Base-by-base conservation (phyloP, 2,329 filamentous ascomycete species). In the Cladophialophora psammophila region DNA sequence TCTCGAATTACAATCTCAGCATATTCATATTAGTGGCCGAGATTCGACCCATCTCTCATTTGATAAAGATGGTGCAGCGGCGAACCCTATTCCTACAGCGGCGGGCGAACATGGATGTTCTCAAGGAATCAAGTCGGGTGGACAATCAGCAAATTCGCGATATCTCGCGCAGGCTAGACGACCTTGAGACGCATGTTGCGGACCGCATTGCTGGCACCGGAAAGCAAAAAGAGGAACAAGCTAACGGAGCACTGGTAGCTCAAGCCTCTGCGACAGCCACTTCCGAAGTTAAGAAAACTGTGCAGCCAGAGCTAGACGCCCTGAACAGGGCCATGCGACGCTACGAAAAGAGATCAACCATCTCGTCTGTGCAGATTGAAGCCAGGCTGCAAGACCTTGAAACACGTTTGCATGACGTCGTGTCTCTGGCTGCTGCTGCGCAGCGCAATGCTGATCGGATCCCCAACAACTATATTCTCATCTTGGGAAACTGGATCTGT, bases 1-100 rank as follows among this genome's bases (percentile, higher is more conserved):
- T 98, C 6, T 96, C 93, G 4, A 92, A 97, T 78, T 96, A 94
- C 80, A 97, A 97, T 77, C 84, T 98, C 63, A 93, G 90, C 12
- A 92, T 98, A 60, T 98, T 97, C 78, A 83, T 97, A 2, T 85
- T 97, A 18, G 92, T 91, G 0, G 91, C 94, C 3, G 94, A 98
- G 79, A 83, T 97, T 34, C 89, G 92, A 2, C 94, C 94, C 0
- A 81, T 93, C 57, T 88, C 91, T 1, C 94, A 97, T 75, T 80
- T 96, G 32, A 87, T 97, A 69, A 92, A 90, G 75, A 86, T 97
- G 74, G 85, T 96, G 3, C 90, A 93, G 74, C 86, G 88, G 13
- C 87, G 92, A 38, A 97, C 93, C 2, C 81, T 96, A 8, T 89
- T 94, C 74, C 84, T 97, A 0, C 94, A 98, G 77, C 87, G 89